These are phyloP conservation scores for Primulina huaijiensis DNA, from an alignment of 257 asterid species.

Conservation along the genomic window DNA sequence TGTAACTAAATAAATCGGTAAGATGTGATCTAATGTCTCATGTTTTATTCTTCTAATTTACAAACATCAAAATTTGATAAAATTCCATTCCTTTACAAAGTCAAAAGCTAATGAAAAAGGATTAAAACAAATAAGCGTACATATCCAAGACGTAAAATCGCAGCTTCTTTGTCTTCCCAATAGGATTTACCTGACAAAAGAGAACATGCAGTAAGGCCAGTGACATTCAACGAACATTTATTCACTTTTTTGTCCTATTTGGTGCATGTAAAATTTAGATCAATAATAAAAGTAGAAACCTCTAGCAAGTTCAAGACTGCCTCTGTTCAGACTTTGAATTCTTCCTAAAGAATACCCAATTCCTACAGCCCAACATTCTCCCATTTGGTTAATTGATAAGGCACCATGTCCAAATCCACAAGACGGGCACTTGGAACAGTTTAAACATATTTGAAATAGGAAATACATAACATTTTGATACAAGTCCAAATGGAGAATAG, in stretches of 20 bases:
- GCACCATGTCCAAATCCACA: conserved; percentile 4
- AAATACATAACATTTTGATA: not conserved
- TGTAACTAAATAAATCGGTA: not conserved
- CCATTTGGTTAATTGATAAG: conserved; percentile 5
- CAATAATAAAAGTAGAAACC: conserved; percentile 30
- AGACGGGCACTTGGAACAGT: not conserved
- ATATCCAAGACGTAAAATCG: conserved; percentile 66
- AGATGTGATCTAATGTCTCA: conserved; percentile 6
- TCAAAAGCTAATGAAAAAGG: conserved; percentile 13
- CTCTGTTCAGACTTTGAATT: conserved; percentile 35
- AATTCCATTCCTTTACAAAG: conserved; percentile 3
- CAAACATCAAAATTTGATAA: not conserved
- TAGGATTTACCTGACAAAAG: conserved; percentile 53
- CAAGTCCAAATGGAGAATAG: conserved; percentile 7
- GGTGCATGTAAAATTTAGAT: not conserved
- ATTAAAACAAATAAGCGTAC: conserved; percentile 39
- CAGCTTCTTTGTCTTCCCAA: conserved; percentile 78
- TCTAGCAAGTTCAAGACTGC: conserved; percentile 26
- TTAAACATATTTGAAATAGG: not conserved
- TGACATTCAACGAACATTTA: conserved; percentile 5
- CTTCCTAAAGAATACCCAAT: conserved; percentile 47
- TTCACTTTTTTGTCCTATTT: not conserved
- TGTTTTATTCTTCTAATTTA: not conserved
- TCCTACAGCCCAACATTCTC: conserved; percentile 37
- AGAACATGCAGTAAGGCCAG: conserved; percentile 2